Evolutionary conservation across 441 rosid genomes (phyloP).

Genomic region (Euphorbia schlechtendalii): DNA sequence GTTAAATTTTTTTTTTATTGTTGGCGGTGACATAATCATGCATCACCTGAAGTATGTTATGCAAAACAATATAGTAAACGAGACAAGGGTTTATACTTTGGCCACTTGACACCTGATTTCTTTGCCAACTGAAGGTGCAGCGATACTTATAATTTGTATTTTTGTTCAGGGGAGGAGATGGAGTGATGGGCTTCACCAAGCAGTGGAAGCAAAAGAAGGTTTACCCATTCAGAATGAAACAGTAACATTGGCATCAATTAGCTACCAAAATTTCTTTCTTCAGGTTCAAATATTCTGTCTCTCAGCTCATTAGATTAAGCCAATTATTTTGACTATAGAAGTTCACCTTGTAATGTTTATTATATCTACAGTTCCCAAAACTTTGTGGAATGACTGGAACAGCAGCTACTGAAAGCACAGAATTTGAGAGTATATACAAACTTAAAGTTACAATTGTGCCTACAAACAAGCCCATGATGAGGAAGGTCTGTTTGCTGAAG

Average conservation of each 20-base stretch:
- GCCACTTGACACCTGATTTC: neutral
- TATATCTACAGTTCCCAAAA: conserved; percentile 67
- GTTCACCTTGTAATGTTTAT: conserved; percentile 13
- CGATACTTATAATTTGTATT: conserved; percentile 7
- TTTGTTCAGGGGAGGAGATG: conserved; percentile 79
- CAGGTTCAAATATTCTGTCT: conserved; percentile 52
- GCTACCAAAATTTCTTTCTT: conserved; percentile 96
- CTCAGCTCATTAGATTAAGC: conserved; percentile 16
- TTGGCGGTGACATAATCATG: neutral
- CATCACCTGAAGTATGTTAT: neutral
- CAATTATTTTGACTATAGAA: conserved; percentile 11
- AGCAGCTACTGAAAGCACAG: conserved; percentile 92
- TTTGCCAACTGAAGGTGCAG: neutral
- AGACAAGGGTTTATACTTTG: neutral
- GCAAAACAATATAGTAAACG: neutral
- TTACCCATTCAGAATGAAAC: conserved; percentile 98
- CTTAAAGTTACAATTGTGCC: conserved; percentile 94
- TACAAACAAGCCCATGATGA: conserved; percentile 92
- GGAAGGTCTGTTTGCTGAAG: conserved; percentile 55
- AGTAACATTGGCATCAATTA: conserved; percentile 86
- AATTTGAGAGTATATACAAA: conserved; percentile 97
- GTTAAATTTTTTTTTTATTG: neutral
- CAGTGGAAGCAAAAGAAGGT: conserved; percentile 96
- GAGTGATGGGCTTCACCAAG: conserved; percentile 99
- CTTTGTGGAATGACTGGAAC: conserved; percentile 99